These are phyloP conservation scores for Candida michaelii DNA, from an alignment of 805 yeast species.

Conservation along the genomic window DNA sequence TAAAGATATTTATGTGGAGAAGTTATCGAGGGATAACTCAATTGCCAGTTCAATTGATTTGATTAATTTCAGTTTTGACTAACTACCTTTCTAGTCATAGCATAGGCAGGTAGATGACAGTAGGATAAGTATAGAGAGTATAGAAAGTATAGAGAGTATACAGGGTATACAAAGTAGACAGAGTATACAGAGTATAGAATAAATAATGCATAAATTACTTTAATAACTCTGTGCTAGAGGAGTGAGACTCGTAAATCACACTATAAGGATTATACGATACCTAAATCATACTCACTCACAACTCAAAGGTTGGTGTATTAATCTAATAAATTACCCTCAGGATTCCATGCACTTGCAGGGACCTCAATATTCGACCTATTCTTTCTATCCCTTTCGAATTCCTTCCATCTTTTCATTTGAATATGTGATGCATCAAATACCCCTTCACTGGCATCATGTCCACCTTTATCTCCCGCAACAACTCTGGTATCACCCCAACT, in stretches of 20 bases:
- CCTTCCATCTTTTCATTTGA: slow-evolving; percentile 92
- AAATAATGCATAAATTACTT: not conserved
- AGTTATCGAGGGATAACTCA: slow-evolving; percentile 7
- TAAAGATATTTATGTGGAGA: slow-evolving; percentile 28
- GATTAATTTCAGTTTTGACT: slow-evolving; percentile 9
- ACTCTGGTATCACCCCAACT: slow-evolving; percentile 95
- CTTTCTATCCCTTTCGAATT: slow-evolving; percentile 73
- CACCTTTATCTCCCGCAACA: slow-evolving; percentile 64
- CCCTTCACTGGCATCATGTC: slow-evolving; percentile 71
- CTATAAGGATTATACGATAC: no score
- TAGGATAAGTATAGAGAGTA: no score
- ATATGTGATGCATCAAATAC: slow-evolving; percentile 89
- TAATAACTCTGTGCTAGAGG: no score
- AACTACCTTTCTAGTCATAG: no score
- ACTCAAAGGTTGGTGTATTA: no score
- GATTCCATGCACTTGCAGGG: slow-evolving; percentile 49
- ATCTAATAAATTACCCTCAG: slow-evolving; percentile 27
- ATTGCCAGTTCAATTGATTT: slow-evolving; percentile 6
- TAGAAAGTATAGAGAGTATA: no score
- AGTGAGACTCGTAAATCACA: no score
- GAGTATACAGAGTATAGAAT: no score
- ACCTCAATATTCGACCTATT: slow-evolving; percentile 22
- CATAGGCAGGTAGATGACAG: no score
- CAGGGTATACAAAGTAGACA: no score
- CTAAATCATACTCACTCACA: no score